Conservation (phyloP, 73 alveolate species). For the Paramecium biaurelia region DNA sequence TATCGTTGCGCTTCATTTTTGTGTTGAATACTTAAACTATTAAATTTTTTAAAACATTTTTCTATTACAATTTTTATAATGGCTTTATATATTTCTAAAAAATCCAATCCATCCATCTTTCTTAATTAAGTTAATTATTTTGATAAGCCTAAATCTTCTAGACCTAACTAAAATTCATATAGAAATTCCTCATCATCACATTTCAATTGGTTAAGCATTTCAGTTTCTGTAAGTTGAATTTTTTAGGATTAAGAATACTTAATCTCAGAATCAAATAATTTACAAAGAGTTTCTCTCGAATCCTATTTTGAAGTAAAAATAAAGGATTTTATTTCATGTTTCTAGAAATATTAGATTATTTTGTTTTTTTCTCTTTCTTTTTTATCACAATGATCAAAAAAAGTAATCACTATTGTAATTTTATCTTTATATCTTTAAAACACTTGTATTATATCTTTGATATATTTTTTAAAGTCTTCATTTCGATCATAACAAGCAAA, state of each 20-base stretch:
- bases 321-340: background rate
- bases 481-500: background rate
- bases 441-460: background rate
- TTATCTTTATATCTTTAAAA: background rate
- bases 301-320: background rate
- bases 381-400: background rate
- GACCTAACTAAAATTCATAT: too few relatives aligned
- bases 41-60: too few relatives aligned
- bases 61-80: too few relatives aligned
- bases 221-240: background rate
- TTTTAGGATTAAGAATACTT: background rate
- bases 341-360: background rate
- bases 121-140: too few relatives aligned
- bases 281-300: background rate
- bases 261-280: background rate
- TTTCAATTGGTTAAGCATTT: too few relatives aligned
- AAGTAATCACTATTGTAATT: background rate
- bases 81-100: too few relatives aligned
- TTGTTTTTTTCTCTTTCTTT: background rate
- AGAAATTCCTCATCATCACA: too few relatives aligned
- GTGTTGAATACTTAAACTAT: too few relatives aligned
- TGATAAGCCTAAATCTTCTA: too few relatives aligned
- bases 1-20: too few relatives aligned
- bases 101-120: too few relatives aligned
- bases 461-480: too few relatives aligned